phyloP scores from a whole-genome alignment of 2,329 filamentous ascomycete genomes.

The Microcyclospora tardicrescens region DNA sequence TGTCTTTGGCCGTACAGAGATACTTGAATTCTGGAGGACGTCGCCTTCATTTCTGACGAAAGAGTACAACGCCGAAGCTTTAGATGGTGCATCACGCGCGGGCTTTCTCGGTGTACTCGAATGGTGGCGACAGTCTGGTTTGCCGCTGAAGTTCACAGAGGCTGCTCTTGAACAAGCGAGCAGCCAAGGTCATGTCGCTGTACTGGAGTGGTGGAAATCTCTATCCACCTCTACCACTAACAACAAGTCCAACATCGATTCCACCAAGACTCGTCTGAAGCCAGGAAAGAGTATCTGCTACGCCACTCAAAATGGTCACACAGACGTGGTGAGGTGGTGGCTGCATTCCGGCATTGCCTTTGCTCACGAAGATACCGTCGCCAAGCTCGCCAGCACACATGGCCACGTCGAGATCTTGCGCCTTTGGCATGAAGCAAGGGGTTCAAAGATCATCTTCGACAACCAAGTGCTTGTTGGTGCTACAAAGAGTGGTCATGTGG shows the following conservation, averaged over 20 bases:
- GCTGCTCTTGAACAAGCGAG: slow-evolving; percentile 78
- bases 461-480: slow-evolving; percentile 73
- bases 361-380: slow-evolving; percentile 66
- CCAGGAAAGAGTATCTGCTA: slow-evolving; percentile 74
- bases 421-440: slow-evolving; percentile 64
- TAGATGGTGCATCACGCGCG: slow-evolving; percentile 76
- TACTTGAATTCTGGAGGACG: slow-evolving; percentile 83
- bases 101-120: slow-evolving; percentile 77
- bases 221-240: slow-evolving; percentile 24
- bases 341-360: slow-evolving; percentile 67
- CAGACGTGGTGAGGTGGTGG: slow-evolving; percentile 77
- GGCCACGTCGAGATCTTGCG: slow-evolving; percentile 75
- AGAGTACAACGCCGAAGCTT: slow-evolving; percentile 71
- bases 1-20: slow-evolving; percentile 70
- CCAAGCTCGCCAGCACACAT: slow-evolving; percentile 71
- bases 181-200: slow-evolving; percentile 67
- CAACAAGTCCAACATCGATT: slow-evolving; percentile 14
- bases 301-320: slow-evolving; percentile 70
- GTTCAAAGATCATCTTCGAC: slow-evolving; percentile 69
- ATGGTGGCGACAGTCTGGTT: slow-evolving; percentile 76
- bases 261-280: slow-evolving; percentile 46
- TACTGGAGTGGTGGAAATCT: slow-evolving; percentile 87
- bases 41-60: slow-evolving; percentile 72
- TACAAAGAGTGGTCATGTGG: slow-evolving; percentile 72
- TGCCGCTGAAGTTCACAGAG: slow-evolving; percentile 76